Conservation (phyloP, 2,329 filamentous ascomycete species). For the Lomentospora prolificans region DNA sequence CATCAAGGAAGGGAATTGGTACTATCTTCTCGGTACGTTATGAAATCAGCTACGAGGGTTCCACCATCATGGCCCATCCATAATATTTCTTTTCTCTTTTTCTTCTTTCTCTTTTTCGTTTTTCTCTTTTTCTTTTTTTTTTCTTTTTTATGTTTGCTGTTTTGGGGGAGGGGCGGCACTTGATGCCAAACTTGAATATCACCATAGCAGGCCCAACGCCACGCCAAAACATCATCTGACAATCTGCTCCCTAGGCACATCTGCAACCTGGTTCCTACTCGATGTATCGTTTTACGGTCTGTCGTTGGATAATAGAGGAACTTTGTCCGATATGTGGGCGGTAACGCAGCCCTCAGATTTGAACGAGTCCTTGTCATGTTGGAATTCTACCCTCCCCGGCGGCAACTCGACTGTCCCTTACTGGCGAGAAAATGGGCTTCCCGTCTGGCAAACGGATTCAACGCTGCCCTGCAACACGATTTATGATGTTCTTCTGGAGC, state of each 20-base stretch:
- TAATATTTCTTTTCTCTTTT: too few species aligned
- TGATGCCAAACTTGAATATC: too few species aligned
- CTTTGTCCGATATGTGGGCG: constrained; percentile 32
- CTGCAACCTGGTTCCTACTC: constrained; percentile 42
- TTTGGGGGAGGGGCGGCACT: not conserved
- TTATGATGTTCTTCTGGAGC: constrained; percentile 39
- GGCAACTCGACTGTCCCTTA: constrained; percentile 33
- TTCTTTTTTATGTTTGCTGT: constrained; percentile 12
- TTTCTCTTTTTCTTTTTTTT: constrained; percentile 3
- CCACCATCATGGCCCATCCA: too few species aligned
- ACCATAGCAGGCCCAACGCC: not conserved
- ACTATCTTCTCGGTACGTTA: constrained; percentile 27
- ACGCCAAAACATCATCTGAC: constrained; percentile 11
- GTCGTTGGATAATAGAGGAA: constrained; percentile 35
- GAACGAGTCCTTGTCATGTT: constrained; percentile 31
- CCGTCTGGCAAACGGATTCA: constrained; percentile 39
- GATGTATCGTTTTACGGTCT: constrained; percentile 50
- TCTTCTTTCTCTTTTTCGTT: constrained; percentile 9
- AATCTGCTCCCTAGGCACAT: constrained; percentile 21
- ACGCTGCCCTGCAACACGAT: constrained; percentile 40
- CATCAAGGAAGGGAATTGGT: constrained; percentile 36
- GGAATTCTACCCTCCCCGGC: constrained; percentile 31
- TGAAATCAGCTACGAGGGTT: not conserved
- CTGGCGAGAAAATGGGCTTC: constrained; percentile 30
- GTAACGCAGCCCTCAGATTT: constrained; percentile 24